Evolutionary conservation across 306 rosid species (phyloP).

Genomic region (Acacia melanoxylon): DNA sequence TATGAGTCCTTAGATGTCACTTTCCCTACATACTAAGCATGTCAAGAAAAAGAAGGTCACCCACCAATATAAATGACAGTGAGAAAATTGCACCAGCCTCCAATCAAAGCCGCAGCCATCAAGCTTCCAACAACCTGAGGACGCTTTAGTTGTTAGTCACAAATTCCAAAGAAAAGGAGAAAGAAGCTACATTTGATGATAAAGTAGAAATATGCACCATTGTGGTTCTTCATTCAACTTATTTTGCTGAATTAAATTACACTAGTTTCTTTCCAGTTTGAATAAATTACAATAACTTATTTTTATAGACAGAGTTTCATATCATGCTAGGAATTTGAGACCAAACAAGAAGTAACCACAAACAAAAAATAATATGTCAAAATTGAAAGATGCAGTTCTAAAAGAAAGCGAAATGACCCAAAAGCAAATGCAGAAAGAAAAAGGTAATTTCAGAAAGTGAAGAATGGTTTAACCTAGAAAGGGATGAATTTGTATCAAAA

Average conservation of each 20-base stretch:
- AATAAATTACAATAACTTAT: background rate
- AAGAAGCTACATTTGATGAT: background rate
- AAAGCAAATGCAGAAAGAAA: background rate
- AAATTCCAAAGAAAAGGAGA: constrained; percentile 1
- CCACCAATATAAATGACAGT: constrained; percentile 88
- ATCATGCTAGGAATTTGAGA: background rate
- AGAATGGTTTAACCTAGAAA: constrained; percentile 17
- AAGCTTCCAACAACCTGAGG: constrained; percentile 62
- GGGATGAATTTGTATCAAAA: constrained; percentile 7
- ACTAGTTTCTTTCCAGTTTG: background rate
- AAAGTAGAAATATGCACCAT: constrained; percentile 20
- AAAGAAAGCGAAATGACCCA: background rate
- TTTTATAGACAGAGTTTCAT: background rate
- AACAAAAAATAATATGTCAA: background rate
- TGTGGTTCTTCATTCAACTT: constrained; percentile 8
- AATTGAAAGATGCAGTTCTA: constrained; percentile 20
- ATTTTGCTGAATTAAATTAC: background rate
- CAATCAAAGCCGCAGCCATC: constrained; percentile 74
- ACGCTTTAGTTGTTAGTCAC: constrained; percentile 32
- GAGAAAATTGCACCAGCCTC: constrained; percentile 92
- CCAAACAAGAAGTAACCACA: background rate
- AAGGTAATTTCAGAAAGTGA: background rate
- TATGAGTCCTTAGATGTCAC: background rate
- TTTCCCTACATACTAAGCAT: background rate
- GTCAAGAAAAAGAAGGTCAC: constrained; percentile 35